These are phyloP conservation scores for Quercus tomentella DNA, from an alignment of 331 rosid species.

Conservation along the genomic window DNA sequence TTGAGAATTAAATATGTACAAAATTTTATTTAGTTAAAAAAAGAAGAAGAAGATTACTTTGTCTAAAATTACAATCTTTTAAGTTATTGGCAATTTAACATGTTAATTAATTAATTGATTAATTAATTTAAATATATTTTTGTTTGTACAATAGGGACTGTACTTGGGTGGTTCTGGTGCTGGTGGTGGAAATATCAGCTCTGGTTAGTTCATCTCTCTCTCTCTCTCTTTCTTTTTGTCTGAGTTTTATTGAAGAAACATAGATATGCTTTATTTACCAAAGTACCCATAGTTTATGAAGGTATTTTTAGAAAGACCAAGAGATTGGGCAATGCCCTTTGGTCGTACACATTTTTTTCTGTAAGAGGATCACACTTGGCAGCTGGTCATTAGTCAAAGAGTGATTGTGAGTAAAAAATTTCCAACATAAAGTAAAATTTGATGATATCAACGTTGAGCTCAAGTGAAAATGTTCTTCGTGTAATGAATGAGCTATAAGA, in stretches of 20 bases:
- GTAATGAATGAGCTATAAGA: too few species aligned
- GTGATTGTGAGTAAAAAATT: not conserved
- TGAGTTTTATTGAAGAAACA: not conserved
- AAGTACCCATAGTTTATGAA: not conserved
- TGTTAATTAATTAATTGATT: not conserved
- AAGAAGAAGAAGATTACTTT: too few species aligned
- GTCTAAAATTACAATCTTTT: too few species aligned
- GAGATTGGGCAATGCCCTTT: not conserved
- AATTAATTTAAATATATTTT: not conserved
- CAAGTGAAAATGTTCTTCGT: too few species aligned
- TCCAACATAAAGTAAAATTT: not conserved
- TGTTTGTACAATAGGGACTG: constrained; percentile 50
- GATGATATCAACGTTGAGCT: not conserved
- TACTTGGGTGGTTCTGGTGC: constrained; percentile 61
- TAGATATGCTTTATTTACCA: not conserved
- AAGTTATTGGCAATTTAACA: not conserved
- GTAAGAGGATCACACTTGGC: not conserved
- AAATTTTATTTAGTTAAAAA: not conserved
- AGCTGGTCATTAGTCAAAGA: not conserved
- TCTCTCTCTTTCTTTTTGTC: not conserved
- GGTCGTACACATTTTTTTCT: not conserved
- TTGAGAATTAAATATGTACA: not conserved
- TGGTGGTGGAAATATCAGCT: constrained; percentile 59
- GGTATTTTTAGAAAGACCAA: not conserved
- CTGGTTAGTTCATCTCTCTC: constrained; percentile 46